These are phyloP conservation scores for Fomitopsis pulvina DNA, from an alignment of 768 basidiomycete genomes.

Conservation along the genomic window DNA sequence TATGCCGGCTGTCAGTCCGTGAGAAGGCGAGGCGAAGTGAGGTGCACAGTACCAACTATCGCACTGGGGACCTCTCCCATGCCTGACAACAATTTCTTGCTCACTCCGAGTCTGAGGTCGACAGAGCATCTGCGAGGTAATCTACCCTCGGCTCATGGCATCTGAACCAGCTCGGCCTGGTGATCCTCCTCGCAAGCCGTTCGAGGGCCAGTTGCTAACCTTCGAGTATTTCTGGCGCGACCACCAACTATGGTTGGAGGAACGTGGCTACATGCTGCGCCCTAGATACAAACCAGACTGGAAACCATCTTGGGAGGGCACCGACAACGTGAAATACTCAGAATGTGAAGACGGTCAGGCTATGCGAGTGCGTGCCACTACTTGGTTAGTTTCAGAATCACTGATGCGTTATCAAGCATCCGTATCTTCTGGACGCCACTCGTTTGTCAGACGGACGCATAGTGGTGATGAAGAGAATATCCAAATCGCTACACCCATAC, in stretches of 20 bases:
- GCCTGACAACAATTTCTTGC: too few species aligned
- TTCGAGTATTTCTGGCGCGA: conserved; percentile 9
- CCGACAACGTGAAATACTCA: neutral
- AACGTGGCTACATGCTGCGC: conserved; percentile 19
- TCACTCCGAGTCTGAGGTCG: too few species aligned
- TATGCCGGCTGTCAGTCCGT: too few species aligned
- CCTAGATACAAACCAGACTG: conserved; percentile 20
- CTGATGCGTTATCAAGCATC: neutral
- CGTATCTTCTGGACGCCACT: conserved; percentile 12
- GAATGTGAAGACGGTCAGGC: neutral
- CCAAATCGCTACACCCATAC: conserved; percentile 10
- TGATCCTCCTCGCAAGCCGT: too few species aligned
- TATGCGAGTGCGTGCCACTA: neutral
- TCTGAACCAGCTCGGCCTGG: too few species aligned
- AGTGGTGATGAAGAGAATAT: conserved; percentile 12
- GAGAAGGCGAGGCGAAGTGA: too few species aligned
- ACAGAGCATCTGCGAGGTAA: too few species aligned
- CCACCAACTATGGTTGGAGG: conserved; percentile 9
- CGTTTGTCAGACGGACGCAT: conserved; percentile 12
- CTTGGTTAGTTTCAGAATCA: conserved; percentile 7
- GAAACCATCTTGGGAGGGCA: conserved; percentile 9
- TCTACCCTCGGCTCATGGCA: too few species aligned
- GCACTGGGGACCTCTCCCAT: too few species aligned
- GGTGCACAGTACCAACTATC: too few species aligned
- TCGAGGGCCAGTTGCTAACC: neutral